These are phyloP conservation scores for Trichoderma sp. DNA, from an alignment of 2,329 filamentous ascomycete species.

Conservation along the genomic window DNA sequence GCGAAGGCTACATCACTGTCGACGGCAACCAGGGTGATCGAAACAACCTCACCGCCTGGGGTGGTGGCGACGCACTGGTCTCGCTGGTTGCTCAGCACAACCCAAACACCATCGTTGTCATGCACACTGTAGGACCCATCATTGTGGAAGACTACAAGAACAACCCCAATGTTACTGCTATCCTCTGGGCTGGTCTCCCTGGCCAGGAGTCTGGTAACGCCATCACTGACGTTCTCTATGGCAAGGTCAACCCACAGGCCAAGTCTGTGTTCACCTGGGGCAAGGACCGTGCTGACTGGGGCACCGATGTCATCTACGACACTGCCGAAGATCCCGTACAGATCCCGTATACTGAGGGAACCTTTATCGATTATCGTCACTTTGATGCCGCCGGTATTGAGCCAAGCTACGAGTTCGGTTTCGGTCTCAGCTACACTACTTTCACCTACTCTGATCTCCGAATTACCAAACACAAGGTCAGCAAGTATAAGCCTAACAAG, in stretches of 20 bases:
- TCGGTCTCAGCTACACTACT: background rate
- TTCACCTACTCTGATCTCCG: background rate
- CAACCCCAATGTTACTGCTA: slow-evolving; percentile 65
- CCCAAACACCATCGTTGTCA: slow-evolving; percentile 61
- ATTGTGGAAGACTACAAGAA: slow-evolving; percentile 65
- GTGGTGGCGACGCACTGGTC: slow-evolving; percentile 57
- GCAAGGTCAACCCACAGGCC: slow-evolving; percentile 41
- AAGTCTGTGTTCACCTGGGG: background rate
- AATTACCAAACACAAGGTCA: background rate
- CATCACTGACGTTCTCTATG: slow-evolving; percentile 59
- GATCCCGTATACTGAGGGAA: background rate
- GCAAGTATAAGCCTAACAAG: background rate
- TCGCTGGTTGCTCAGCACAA: slow-evolving; percentile 60
- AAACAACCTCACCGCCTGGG: slow-evolving; percentile 4
- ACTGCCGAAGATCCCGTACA: background rate
- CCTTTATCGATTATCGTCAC: background rate
- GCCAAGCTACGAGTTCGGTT: background rate
- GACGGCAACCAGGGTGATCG: slow-evolving; percentile 68
- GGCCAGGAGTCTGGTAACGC: slow-evolving; percentile 64
- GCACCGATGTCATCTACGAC: background rate
- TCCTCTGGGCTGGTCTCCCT: slow-evolving; percentile 63
- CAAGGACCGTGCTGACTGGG: background rate
- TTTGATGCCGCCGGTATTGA: background rate
- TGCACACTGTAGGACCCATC: slow-evolving; percentile 64
- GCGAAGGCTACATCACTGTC: slow-evolving; percentile 69